Percentiles rank a stretch among this genome's conserved stretches.
Evolutionary conservation across 2,329 filamentous ascomycete species (phyloP).

Genomic region (Trichoderma guizhouense): DNA sequence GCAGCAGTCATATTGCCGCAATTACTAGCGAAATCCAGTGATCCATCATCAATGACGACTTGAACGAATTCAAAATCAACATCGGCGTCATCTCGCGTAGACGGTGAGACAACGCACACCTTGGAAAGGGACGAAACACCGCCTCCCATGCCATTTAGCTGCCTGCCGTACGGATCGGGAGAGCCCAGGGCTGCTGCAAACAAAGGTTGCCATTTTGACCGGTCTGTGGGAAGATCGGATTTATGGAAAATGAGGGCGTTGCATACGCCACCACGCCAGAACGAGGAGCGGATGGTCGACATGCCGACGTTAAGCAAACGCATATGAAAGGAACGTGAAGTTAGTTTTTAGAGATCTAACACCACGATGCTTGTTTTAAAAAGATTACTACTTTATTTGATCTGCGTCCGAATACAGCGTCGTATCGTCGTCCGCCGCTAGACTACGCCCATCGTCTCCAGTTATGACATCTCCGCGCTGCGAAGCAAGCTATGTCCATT

Average conservation of each 20-base stretch:
- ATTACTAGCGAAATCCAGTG: neutral
- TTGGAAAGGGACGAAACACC: neutral
- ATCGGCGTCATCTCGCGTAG: neutral
- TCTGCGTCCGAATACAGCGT: neutral
- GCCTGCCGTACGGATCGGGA: constrained; percentile 2
- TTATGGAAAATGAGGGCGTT: neutral
- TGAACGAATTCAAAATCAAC: neutral
- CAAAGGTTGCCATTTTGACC: neutral
- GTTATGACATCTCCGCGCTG: neutral
- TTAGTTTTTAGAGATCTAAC: neutral
- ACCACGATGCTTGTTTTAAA: neutral
- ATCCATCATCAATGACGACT: neutral
- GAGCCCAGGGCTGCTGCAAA: neutral
- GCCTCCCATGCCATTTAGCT: neutral
- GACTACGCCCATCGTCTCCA: neutral
- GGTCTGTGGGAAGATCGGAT: neutral
- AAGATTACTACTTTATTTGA: neutral
- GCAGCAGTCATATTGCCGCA: neutral
- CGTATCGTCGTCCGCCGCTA: neutral
- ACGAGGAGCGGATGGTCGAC: neutral
- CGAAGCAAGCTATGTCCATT: neutral
- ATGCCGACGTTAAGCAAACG: neutral
- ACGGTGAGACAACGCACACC: constrained; percentile 1
- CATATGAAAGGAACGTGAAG: neutral
- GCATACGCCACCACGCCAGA: neutral